phyloP scores from a whole-genome alignment of 192 early-diverging fungal species.

The Coemansia sp. region DNA sequence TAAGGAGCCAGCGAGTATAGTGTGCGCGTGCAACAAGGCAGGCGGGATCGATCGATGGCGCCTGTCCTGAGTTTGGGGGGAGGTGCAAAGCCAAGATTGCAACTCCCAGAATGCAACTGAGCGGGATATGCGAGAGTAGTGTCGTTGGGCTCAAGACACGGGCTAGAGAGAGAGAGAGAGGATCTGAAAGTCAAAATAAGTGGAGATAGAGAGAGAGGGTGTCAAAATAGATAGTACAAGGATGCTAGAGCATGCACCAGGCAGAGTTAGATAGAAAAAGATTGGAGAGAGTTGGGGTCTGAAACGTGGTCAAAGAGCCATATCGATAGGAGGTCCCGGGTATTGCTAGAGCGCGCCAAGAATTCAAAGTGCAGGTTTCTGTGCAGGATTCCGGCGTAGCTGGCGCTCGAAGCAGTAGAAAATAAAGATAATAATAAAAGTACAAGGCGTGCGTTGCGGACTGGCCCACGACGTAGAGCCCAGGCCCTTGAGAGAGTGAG shows the following conservation, averaged over 20 bases:
- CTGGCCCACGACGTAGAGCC: conserved; percentile 10
- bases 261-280: background rate
- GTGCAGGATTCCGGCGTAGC: background rate
- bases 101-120: conserved; percentile 5
- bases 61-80: conserved; percentile 4
- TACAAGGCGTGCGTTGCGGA: conserved; percentile 14
- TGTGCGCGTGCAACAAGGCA: conserved; percentile 18
- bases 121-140: background rate
- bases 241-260: conserved; percentile 13
- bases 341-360: background rate
- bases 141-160: background rate
- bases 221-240: conserved; percentile 13
- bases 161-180: background rate
- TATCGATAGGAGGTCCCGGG: conserved; percentile 6
- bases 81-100: background rate
- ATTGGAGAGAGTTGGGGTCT: background rate
- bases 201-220: background rate
- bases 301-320: conserved; percentile 1
- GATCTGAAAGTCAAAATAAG: conserved; percentile 1
- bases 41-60: conserved; percentile 10
- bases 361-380: background rate
- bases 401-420: background rate
- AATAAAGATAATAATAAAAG: conserved; percentile 5
- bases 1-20: conserved; percentile 47
- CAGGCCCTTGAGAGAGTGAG: conserved; percentile 3